Evolutionary conservation across 805 yeast genomes (phyloP), one percentile per base, ranked within the genome.

Genomic region (Hanseniaspora lindneri): DNA sequence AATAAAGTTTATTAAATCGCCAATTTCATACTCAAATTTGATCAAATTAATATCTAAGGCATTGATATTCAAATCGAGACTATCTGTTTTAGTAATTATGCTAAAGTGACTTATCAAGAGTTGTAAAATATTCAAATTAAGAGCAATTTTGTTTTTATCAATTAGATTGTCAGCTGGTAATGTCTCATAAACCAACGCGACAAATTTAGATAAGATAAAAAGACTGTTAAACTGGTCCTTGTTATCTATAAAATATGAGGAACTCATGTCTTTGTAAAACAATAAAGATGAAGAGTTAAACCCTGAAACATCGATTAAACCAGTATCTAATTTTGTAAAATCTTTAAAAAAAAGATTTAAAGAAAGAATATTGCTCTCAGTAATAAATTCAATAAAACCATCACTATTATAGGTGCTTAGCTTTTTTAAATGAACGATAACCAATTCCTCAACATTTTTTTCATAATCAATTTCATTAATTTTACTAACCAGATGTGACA

Each of bases 51-150:
- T 14, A 8, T 11, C 23, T 4, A 27, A 16, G 19, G 3, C 19
- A 17, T 28, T 8, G 7, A 13, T 19, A 11, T 14, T 19, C 20
- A 39, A 16, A 4, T 27, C 30, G 13, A 37, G 3, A 11, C 37
- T 32, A 3, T 36, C 24, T 13, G 14, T 28, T 14, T 36, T n/a
- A 23, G 25, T 36, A 2, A 44, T 44, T 19, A 44, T 36, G n/a
- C 42, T 19, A 24, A 20, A 44, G 17, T 44, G 48, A 36, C 36
- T n/a, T 11, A 19, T 29, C 4, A 44, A 16, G 11, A 20, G 19
- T 17, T 44, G 21, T 2, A 37, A 16, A 17, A 44, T 44, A 20
- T 37, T 44, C 8, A 28, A 36, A 32, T 44, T 28, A 10, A 44
- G 19, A 2, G 28, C 16, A 6, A 39, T 36, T 3, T 21, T 13